Conservation (phyloP, 78 protist species). For the Dictyostelium brefeldianum region DNA sequence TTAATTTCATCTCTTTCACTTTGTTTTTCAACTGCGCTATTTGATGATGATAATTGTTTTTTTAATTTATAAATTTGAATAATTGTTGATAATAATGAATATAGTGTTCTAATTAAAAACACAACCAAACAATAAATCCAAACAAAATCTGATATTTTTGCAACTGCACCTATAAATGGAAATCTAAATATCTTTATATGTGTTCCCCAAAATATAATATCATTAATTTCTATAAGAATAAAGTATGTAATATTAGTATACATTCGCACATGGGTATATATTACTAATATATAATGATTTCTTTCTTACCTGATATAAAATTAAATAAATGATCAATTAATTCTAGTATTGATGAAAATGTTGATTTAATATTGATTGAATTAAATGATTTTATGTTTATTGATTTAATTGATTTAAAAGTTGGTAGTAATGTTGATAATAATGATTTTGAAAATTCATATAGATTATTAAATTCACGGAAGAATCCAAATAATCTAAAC, state of each 20-base stretch:
- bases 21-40: neutral
- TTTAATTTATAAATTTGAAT: neutral
- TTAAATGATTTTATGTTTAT: neutral
- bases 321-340: slow-evolving; percentile 9
- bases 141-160: slow-evolving; percentile 13
- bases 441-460: neutral
- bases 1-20: neutral
- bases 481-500: slow-evolving; percentile 19
- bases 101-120: slow-evolving; percentile 11
- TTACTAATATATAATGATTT: no score
- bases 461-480: neutral
- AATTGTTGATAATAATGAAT: neutral
- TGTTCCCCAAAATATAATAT: slow-evolving; percentile 42
- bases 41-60: neutral
- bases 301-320: neutral
- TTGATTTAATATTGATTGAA: neutral
- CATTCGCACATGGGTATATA: no score
- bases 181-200: slow-evolving; percentile 7
- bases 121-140: slow-evolving; percentile 15
- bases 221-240: slow-evolving; percentile 11
- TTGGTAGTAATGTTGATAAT: no score
- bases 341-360: neutral
- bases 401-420: neutral
- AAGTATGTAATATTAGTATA: no score
- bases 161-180: neutral